Percentiles rank a stretch among this genome's conserved stretches.
These are phyloP conservation scores for Boletus pseudo-olivaceus DNA, from an alignment of 768 basidiomycete genomes.

Conservation along the genomic window DNA sequence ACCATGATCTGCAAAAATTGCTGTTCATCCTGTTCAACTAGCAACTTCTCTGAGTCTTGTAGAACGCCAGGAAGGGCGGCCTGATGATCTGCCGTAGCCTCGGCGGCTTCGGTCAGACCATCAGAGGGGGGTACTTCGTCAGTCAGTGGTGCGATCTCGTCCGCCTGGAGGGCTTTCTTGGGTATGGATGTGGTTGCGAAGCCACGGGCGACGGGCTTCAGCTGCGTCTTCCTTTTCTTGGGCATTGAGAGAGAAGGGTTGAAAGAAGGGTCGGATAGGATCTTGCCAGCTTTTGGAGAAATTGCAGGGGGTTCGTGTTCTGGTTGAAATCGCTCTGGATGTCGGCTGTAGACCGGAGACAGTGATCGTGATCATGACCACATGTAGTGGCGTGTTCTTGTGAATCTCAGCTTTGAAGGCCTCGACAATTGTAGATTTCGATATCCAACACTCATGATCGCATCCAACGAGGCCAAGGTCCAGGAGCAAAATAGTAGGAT, in stretches of 20 bases:
- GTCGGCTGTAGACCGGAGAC: neutral
- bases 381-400: neutral
- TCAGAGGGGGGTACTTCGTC: constrained; percentile 4
- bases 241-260: constrained; percentile 43
- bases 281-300: neutral
- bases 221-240: constrained; percentile 83
- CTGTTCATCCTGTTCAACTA: constrained; percentile 45
- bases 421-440: neutral
- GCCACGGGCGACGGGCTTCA: constrained; percentile 70
- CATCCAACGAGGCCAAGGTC: neutral
- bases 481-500: constrained; percentile 8
- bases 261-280: neutral
- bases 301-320: neutral
- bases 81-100: constrained; percentile 4
- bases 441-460: neutral
- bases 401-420: neutral
- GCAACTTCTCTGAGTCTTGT: constrained; percentile 27
- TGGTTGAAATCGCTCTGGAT: neutral
- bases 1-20: constrained; percentile 66
- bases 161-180: constrained; percentile 54
- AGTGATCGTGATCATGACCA: neutral
- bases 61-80: constrained; percentile 2
- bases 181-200: constrained; percentile 82
- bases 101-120: constrained; percentile 6
- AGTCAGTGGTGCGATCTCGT: constrained; percentile 20